Evolutionary conservation across 129 eudicot genomes (phyloP).

Genomic region (Rutidosis leptorrhynchoides): DNA sequence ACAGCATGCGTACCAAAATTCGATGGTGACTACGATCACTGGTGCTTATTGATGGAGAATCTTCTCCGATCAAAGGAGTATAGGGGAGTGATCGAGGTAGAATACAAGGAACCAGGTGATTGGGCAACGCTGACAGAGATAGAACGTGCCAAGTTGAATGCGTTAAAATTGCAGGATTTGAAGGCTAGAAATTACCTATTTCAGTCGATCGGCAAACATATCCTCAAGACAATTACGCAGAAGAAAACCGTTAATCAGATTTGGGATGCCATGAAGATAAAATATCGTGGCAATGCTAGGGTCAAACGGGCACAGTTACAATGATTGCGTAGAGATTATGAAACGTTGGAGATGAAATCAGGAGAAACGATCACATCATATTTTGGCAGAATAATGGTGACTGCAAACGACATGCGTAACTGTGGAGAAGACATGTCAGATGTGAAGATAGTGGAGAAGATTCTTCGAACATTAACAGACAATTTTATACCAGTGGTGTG

Average conservation of each 20-base stretch:
- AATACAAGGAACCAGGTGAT: not conserved
- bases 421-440: conserved; percentile 4
- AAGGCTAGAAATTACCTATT: not conserved
- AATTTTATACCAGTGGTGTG: conserved; percentile 3
- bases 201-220: not conserved
- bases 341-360: conserved; percentile 9
- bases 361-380: not conserved
- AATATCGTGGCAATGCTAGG: not conserved
- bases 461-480: not conserved
- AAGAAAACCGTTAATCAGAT: not conserved
- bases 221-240: not conserved
- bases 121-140: too few species aligned
- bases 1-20: too few species aligned
- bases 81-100: not conserved
- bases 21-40: conserved; percentile 1
- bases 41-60: not conserved
- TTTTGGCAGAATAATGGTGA: conserved; percentile 8
- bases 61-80: not conserved
- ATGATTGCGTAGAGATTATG: not conserved
- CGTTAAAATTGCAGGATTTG: not conserved
- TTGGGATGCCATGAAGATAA: not conserved
- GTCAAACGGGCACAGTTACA: not conserved
- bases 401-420: conserved; percentile 6
- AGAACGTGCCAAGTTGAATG: too few species aligned
- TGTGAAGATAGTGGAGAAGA: conserved; percentile 5